These are phyloP conservation scores for Scedosporium minutisporum DNA, from an alignment of 2,329 filamentous ascomycete genomes.

Conservation along the genomic window DNA sequence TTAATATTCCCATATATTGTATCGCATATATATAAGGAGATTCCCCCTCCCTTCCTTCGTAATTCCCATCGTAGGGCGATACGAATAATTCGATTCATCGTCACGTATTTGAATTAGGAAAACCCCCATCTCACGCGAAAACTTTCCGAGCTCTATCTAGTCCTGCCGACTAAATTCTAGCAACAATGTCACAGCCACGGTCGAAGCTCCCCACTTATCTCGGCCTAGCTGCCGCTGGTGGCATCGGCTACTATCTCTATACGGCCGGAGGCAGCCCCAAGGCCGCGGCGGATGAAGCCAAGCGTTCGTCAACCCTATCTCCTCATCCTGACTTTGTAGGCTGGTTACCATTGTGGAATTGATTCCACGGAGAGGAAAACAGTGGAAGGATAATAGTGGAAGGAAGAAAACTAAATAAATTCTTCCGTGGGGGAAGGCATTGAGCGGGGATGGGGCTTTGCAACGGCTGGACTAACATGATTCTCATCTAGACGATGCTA, in stretches of 20 bases:
- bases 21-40: not conserved
- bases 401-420: not conserved
- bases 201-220: constrained; percentile 39
- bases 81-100: not conserved
- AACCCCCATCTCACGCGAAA: not conserved
- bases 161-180: not conserved
- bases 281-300: constrained; percentile 72
- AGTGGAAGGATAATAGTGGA: not conserved
- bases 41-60: not conserved
- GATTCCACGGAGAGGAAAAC: not conserved
- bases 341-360: not conserved
- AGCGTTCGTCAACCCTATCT: constrained; percentile 49
- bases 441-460: not conserved
- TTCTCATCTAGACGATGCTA: constrained; percentile 55
- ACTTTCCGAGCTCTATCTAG: not conserved
- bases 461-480: not conserved
- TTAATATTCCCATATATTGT: not conserved
- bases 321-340: not conserved
- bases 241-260: constrained; percentile 86
- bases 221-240: constrained; percentile 55
- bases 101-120: not conserved
- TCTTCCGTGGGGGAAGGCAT: not conserved
- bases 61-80: not conserved
- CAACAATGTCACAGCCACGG: constrained; percentile 23
- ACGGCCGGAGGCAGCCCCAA: constrained; percentile 70